phyloP scores from a whole-genome alignment of 768 basidiomycete species.

The Suillus weaverae region DNA sequence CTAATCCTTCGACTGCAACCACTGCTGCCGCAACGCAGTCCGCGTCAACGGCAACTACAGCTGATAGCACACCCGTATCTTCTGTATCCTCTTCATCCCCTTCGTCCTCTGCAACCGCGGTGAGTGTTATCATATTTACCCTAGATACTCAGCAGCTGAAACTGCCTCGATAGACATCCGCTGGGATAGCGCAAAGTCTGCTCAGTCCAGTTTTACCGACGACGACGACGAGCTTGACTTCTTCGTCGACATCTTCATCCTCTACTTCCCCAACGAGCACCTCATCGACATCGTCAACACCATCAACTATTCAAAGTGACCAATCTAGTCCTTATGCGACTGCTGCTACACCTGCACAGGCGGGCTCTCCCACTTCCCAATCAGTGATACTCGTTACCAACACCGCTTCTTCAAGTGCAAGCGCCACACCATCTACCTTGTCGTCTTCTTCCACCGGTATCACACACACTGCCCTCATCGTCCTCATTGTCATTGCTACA shows the following conservation, averaged over 20 bases:
- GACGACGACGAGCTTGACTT: slow-evolving; percentile 14
- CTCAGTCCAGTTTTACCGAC: slow-evolving; percentile 16
- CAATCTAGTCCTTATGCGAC: slow-evolving; percentile 23
- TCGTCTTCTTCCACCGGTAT: slow-evolving; percentile 36
- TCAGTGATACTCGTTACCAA: slow-evolving; percentile 26
- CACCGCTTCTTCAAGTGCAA: slow-evolving; percentile 17
- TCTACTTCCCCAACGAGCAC: slow-evolving; percentile 15
- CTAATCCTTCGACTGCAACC: slow-evolving; percentile 25
- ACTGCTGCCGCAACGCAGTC: slow-evolving; percentile 13
- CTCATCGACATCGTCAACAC: slow-evolving; percentile 14
- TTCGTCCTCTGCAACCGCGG: slow-evolving; percentile 20
- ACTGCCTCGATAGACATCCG: neutral
- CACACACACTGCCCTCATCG: slow-evolving; percentile 48
- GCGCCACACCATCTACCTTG: slow-evolving; percentile 24
- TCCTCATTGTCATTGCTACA: slow-evolving; percentile 69
- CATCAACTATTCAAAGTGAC: slow-evolving; percentile 11
- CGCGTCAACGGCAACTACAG: slow-evolving; percentile 10
- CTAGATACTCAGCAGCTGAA: neutral
- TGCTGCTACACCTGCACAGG: slow-evolving; percentile 35
- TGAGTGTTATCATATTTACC: slow-evolving; percentile 12
- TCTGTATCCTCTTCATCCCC: slow-evolving; percentile 14
- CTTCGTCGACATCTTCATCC: slow-evolving; percentile 18
- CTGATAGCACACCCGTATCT: slow-evolving; percentile 14
- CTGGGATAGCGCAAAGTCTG: slow-evolving; percentile 12
- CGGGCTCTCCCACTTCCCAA: slow-evolving; percentile 55